Evolutionary conservation across 805 yeast species (phyloP).

Genomic region (Pichia thaimueangensis): DNA sequence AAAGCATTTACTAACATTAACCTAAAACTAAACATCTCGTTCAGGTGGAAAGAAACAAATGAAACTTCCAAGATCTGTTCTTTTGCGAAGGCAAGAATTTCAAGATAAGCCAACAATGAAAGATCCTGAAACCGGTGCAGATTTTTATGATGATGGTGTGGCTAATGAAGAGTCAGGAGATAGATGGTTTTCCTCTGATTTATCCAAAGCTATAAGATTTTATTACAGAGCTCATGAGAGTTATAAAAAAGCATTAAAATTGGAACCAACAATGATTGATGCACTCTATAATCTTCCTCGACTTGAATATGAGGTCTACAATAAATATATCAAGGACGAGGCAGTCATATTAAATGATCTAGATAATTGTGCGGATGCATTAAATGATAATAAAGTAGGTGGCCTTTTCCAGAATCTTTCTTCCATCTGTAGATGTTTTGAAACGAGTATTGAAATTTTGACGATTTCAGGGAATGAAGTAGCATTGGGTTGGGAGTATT

Average conservation of each 20-base stretch:
- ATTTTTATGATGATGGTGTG: slow-evolving; percentile 49
- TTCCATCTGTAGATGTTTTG: slow-evolving; percentile 34
- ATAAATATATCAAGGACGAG: slow-evolving; percentile 42
- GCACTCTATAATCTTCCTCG: slow-evolving; percentile 55
- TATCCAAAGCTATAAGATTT: slow-evolving; percentile 57
- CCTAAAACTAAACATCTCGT: no score
- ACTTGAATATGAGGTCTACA: slow-evolving; percentile 52
- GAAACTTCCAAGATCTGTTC: slow-evolving; percentile 14
- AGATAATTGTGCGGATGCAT: slow-evolving; percentile 28
- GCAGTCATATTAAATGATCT: slow-evolving; percentile 33
- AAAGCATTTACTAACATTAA: background rate
- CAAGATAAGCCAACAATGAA: background rate
- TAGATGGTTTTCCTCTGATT: slow-evolving; percentile 62
- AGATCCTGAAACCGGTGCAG: slow-evolving; percentile 41
- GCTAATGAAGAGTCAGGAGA: slow-evolving; percentile 70
- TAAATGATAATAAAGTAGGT: slow-evolving; percentile 13
- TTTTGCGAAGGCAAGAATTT: slow-evolving; percentile 7
- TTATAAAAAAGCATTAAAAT: slow-evolving; percentile 35
- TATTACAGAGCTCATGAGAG: slow-evolving; percentile 49
- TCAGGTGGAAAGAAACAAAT: slow-evolving; percentile 9
- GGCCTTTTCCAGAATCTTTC: slow-evolving; percentile 37
- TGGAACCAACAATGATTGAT: slow-evolving; percentile 32
- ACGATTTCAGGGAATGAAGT: slow-evolving; percentile 1
- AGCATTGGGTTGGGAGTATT: slow-evolving; percentile 35
- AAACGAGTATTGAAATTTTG: slow-evolving; percentile 29